phyloP scores from a whole-genome alignment of 306 rosid species.

The Trifolium fragiferum region DNA sequence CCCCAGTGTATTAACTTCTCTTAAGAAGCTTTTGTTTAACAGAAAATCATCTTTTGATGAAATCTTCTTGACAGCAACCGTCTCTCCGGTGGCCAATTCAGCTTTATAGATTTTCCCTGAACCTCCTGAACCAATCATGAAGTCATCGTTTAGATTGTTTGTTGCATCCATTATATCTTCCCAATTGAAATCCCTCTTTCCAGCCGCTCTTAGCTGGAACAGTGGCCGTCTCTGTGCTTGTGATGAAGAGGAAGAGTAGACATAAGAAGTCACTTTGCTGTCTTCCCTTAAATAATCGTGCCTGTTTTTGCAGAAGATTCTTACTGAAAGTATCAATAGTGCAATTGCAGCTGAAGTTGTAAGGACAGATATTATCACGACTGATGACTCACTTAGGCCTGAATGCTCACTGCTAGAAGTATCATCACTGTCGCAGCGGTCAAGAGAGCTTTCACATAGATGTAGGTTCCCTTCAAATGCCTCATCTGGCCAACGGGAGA shows the following conservation, averaged over 20 bases:
- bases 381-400: constrained; percentile 55
- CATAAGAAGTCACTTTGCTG: constrained; percentile 59
- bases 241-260: constrained; percentile 77
- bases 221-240: constrained; percentile 68
- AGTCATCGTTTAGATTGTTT: constrained; percentile 71
- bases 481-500: constrained; percentile 73
- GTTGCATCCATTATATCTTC: constrained; percentile 92
- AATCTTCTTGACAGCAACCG: constrained; percentile 85
- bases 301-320: constrained; percentile 56
- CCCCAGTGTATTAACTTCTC: constrained; percentile 91
- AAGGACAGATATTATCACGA: constrained; percentile 65
- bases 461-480: constrained; percentile 69
- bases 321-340: constrained; percentile 56
- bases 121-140: constrained; percentile 89
- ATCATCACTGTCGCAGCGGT: constrained; percentile 44
- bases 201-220: constrained; percentile 60
- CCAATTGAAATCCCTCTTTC: constrained; percentile 74
- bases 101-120: constrained; percentile 93
- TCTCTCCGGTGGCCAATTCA: constrained; percentile 70
- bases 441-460: constrained; percentile 85
- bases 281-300: constrained; percentile 51
- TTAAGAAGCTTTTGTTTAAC: constrained; percentile 71
- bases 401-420: constrained; percentile 42
- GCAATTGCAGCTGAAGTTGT: constrained; percentile 73
- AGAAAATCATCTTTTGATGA: constrained; percentile 75